phyloP scores from a whole-genome alignment of 1,284 basidiomycete genomes.

The Austroboletus rostrupii region DNA sequence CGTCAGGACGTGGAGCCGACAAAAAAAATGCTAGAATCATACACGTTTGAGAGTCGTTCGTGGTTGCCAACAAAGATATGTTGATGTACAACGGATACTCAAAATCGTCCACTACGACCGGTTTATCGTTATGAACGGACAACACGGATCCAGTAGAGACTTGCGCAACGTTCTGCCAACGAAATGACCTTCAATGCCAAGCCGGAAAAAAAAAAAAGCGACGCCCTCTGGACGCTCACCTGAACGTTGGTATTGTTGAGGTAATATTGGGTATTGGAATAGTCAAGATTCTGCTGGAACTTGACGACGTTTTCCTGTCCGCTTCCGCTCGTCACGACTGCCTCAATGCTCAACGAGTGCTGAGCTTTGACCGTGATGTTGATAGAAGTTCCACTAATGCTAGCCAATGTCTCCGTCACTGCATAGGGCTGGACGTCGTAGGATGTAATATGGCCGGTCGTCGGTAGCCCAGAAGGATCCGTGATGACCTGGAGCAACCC shows the following conservation, averaged over 20 bases:
- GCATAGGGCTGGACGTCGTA: constrained; percentile 60
- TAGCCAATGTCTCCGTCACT: constrained; percentile 44
- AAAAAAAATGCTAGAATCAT: constrained; percentile 20
- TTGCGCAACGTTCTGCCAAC: constrained; percentile 56
- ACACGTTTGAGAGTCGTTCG: constrained; percentile 46
- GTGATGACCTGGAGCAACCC: constrained; percentile 67
- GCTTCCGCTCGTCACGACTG: constrained; percentile 46
- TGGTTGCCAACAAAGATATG: constrained; percentile 42
- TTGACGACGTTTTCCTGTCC: constrained; percentile 43
- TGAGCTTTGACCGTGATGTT: constrained; percentile 47
- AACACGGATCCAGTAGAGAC: constrained; percentile 49
- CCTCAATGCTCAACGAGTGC: constrained; percentile 44
- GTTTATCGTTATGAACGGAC: constrained; percentile 59
- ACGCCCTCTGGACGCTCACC: constrained; percentile 28
- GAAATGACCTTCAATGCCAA: not conserved
- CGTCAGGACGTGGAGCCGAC: not conserved
- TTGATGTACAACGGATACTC: constrained; percentile 66
- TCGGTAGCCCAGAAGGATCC: constrained; percentile 57
- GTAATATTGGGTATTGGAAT: constrained; percentile 49
- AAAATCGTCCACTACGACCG: constrained; percentile 54
- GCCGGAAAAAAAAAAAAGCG: not conserved
- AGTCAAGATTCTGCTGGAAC: constrained; percentile 44
- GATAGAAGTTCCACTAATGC: constrained; percentile 37
- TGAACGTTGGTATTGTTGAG: constrained; percentile 37
- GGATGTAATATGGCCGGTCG: constrained; percentile 61